Base-by-base conservation (phyloP, 2,329 filamentous ascomycete genomes). In the Thielaviopsis populi region DNA sequence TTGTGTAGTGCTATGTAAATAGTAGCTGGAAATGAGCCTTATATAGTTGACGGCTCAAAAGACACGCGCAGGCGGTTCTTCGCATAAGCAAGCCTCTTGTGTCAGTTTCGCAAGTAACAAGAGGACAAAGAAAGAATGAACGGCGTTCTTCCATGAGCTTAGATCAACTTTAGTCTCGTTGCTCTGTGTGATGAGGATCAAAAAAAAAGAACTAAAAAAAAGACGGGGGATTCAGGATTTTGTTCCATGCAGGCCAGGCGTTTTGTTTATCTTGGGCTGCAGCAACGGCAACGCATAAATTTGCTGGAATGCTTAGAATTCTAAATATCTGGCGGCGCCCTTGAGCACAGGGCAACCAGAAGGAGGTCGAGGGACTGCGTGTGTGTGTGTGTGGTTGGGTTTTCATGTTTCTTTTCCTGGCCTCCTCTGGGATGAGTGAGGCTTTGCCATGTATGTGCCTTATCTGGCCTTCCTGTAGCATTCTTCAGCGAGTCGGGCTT, bases 131-230 rank as follows among this genome's bases (percentile, higher is more conserved):
- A 56, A 33, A 27, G 17, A 30, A 3, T 30, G 13, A 56, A n/a
- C 15, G 8, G 15, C 42, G 15, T 30, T n/a, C 22, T 56, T 17
- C 27, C 7, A 15, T 7, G 50, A 30, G 50, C 50, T 33, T 33
- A 56, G 50, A 33, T 56, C 27, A 56, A 15, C 50, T n/a, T 53
- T 33, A 33, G 50, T n/a, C 50, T 27, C 50, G 50, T 56, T 56
- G 50, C 50, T 56, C 50, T 56, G 50, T 19, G 50, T 37, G 50
- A 56, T 56, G 27, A 56, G 50, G 24, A 33, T 30, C 50, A 15
- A 27, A 53, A 54, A 37, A 56, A 46, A 33, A 56, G n/a, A n/a
- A n/a, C n/a, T n/a, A 56, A n/a, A n/a, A 56, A 56, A 56, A 56
- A 33, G 27, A 56, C 27, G 24, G 50, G 50, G 50, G 50, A 56